phyloP scores from a whole-genome alignment of 352 stramenopile genomes.

The Blastocystis hominis region DNA sequence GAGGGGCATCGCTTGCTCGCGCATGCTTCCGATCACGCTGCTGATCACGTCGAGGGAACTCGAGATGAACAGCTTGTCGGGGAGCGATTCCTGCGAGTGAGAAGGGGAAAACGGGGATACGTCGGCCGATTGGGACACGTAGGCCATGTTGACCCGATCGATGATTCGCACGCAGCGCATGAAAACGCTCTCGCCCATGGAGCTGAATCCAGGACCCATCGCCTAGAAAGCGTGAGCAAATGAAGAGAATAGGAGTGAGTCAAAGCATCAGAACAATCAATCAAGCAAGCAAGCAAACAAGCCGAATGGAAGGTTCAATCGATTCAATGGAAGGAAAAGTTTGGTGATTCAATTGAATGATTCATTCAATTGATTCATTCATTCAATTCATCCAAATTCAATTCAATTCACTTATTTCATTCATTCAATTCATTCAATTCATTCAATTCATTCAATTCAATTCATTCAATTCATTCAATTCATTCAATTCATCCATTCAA shows the following conservation, averaged over 20 bases:
- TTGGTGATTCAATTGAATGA: too few relatives aligned
- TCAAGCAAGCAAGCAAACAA: too few relatives aligned
- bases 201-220: background rate
- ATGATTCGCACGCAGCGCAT: slow-evolving; percentile 9
- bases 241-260: background rate
- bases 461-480: too few relatives aligned
- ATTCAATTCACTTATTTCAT: too few relatives aligned
- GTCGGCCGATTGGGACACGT: background rate
- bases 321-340: too few relatives aligned
- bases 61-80: slow-evolving; percentile 41
- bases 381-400: too few relatives aligned
- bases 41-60: slow-evolving; percentile 16
- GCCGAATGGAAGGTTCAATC: too few relatives aligned
- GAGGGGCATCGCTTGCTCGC: background rate
- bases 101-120: background rate
- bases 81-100: background rate
- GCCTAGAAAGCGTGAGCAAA: background rate
- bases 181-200: background rate
- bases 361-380: too few relatives aligned
- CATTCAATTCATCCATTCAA: too few relatives aligned
- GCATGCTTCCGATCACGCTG: background rate
- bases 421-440: too few relatives aligned
- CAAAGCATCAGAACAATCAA: background rate
- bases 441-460: too few relatives aligned
- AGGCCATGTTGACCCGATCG: slow-evolving; percentile 5